Percentiles rank a stretch among this genome's conserved stretches.
Evolutionary conservation across 441 rosid genomes (phyloP).

Genomic region (Brassica hybrid): DNA sequence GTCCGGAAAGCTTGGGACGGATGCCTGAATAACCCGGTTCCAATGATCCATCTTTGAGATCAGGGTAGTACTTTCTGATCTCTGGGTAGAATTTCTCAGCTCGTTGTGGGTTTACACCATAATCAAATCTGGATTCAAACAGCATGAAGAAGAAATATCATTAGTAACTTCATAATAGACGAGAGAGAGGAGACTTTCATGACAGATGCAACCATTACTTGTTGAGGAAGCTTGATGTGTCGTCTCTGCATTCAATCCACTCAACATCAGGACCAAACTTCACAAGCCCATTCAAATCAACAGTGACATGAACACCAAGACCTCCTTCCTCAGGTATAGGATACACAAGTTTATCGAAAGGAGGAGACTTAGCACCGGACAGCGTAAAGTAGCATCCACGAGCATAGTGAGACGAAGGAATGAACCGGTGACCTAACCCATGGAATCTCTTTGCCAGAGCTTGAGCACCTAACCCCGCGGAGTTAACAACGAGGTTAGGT

Average conservation of each 20-base stretch:
- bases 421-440: conserved; percentile 48
- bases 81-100: conserved; percentile 71
- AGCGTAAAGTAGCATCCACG: conserved; percentile 86
- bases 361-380: conserved; percentile 52
- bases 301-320: conserved; percentile 86
- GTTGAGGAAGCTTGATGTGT: conserved; percentile 73
- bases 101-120: conserved; percentile 56
- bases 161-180: conserved; percentile 16
- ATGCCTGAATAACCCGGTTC: conserved; percentile 89
- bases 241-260: conserved; percentile 70
- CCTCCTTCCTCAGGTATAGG: conserved; percentile 94
- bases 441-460: conserved; percentile 67
- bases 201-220: conserved; percentile 47
- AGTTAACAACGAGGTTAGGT: conserved; percentile 74
- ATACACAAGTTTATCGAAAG: conserved; percentile 75
- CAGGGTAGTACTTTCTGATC: conserved; percentile 81
- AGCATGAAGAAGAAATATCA: conserved; percentile 12
- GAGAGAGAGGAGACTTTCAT: conserved; percentile 2
- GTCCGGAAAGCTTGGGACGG: conserved; percentile 84
- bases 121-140: conserved; percentile 65
- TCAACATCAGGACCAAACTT: conserved; percentile 98
- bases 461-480: conserved; percentile 82
- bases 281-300: conserved; percentile 83
- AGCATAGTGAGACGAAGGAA: conserved; percentile 73
- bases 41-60: conserved; percentile 68